Conservation (phyloP, 1,139 yeast genomes). For the Candida sanyaensis region DNA sequence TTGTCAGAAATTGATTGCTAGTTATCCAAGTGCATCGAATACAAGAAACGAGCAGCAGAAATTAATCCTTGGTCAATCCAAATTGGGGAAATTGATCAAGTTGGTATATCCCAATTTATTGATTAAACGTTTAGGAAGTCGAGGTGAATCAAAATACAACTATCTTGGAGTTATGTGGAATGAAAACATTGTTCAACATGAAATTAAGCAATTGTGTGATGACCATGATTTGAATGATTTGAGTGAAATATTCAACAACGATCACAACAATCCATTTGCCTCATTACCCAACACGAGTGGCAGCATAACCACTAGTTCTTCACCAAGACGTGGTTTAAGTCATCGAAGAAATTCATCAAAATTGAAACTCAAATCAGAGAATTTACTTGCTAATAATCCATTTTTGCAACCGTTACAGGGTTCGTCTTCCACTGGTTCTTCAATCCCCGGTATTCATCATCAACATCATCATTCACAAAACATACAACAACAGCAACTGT, state of each 20-base stretch:
- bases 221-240: slow-evolving; percentile 36
- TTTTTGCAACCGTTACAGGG: slow-evolving; percentile 1
- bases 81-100: slow-evolving; percentile 46
- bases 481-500: neutral
- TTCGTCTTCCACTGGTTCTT: neutral
- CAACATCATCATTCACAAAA: slow-evolving; percentile 1
- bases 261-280: slow-evolving; percentile 11
- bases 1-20: slow-evolving; percentile 42
- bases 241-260: slow-evolving; percentile 30
- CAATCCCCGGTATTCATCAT: neutral
- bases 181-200: slow-evolving; percentile 35
- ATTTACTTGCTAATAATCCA: neutral
- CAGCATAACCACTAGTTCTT: slow-evolving; percentile 2
- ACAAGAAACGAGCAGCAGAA: slow-evolving; percentile 44
- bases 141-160: slow-evolving; percentile 50
- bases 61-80: slow-evolving; percentile 46
- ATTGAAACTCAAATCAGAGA: slow-evolving; percentile 10
- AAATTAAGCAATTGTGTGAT: slow-evolving; percentile 35
- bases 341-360: slow-evolving; percentile 14
- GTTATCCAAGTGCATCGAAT: slow-evolving; percentile 41
- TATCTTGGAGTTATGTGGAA: slow-evolving; percentile 49
- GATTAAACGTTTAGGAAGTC: slow-evolving; percentile 44
- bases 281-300: neutral
- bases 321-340: slow-evolving; percentile 6
- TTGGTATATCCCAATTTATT: slow-evolving; percentile 42